phyloP scores from a whole-genome alignment of 140 eudicot species.

The Flaveria floridana region DNA sequence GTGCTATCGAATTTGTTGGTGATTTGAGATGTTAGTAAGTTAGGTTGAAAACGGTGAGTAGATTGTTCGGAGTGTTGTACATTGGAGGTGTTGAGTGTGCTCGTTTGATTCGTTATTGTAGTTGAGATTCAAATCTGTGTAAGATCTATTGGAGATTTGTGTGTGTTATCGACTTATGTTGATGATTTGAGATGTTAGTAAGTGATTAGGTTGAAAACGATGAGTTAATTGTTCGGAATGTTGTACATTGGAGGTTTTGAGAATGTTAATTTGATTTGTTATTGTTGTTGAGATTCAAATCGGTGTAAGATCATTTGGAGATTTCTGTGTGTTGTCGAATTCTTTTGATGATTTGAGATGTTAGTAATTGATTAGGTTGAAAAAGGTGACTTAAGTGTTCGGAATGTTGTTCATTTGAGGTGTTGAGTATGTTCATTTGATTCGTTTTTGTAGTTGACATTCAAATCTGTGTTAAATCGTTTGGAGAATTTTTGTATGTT shows the following conservation, averaged over 20 bases:
- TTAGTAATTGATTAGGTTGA: slow-evolving; percentile 5
- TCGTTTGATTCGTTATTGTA: background rate
- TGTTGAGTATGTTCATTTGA: background rate
- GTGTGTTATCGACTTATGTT: background rate
- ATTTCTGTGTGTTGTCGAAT: background rate
- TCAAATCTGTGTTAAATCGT: too few species aligned
- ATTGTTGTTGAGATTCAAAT: slow-evolving; percentile 16
- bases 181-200: background rate
- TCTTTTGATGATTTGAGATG: slow-evolving; percentile 16
- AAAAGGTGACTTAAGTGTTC: background rate
- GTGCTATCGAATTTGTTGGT: background rate
- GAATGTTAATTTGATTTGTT: background rate
- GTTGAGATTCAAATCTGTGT: too few species aligned
- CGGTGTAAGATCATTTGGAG: slow-evolving; percentile 7
- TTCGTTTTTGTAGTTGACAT: too few species aligned
- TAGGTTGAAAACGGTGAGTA: slow-evolving; percentile 14
- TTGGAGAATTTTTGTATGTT: background rate
- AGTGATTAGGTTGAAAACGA: background rate
- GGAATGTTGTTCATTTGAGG: background rate
- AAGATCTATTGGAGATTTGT: background rate
- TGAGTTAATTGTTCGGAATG: background rate
- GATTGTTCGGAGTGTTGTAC: background rate
- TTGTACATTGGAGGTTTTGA: background rate
- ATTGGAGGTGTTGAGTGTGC: background rate
- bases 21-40: slow-evolving; percentile 13